These are phyloP conservation scores for Atkinsonella hypoxylon DNA, from an alignment of 2,329 filamentous ascomycete species.

Conservation along the genomic window DNA sequence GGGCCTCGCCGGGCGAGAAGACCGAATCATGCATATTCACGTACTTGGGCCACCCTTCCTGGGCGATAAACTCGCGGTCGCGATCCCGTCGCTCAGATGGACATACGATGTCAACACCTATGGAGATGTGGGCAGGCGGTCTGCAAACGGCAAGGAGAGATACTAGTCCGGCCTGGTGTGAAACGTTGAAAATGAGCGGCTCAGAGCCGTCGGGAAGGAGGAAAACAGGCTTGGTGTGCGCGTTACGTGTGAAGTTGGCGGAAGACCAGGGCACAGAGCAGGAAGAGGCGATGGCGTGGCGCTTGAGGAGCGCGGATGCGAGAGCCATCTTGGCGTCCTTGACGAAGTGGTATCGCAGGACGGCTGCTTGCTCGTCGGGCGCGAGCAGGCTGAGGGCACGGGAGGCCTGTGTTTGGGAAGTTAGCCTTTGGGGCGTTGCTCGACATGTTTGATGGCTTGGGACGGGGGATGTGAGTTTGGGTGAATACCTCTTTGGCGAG, in stretches of 20 bases:
- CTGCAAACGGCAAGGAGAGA: constrained; percentile 45
- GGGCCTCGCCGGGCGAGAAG: constrained; percentile 49
- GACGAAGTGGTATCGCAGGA: constrained; percentile 52
- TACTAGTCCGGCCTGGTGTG: constrained; percentile 67
- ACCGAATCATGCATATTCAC: constrained; percentile 63
- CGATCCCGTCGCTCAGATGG: constrained; percentile 55
- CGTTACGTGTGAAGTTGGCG: constrained; percentile 44
- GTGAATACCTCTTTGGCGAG: constrained; percentile 32
- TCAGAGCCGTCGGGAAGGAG: constrained; percentile 34
- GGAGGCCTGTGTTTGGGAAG: constrained; percentile 30
- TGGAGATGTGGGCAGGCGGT: constrained; percentile 26
- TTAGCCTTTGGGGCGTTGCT: background rate
- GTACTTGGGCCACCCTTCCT: constrained; percentile 52
- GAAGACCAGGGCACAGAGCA: constrained; percentile 48
- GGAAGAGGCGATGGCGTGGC: constrained; percentile 50
- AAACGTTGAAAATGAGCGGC: constrained; percentile 59
- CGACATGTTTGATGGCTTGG: background rate
- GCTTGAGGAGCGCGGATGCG: constrained; percentile 62
- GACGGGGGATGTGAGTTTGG: background rate
- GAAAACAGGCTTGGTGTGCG: constrained; percentile 42
- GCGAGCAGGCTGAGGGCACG: constrained; percentile 40
- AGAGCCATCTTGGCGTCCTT: constrained; percentile 66
- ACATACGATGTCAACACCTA: constrained; percentile 69
- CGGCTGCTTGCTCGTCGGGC: constrained; percentile 40
- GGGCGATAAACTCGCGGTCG: constrained; percentile 43